Percentiles rank a stretch among this genome's conserved stretches.
These are phyloP conservation scores for Colletotrichum agaves DNA, from an alignment of 2,329 filamentous ascomycete genomes.

Conservation along the genomic window DNA sequence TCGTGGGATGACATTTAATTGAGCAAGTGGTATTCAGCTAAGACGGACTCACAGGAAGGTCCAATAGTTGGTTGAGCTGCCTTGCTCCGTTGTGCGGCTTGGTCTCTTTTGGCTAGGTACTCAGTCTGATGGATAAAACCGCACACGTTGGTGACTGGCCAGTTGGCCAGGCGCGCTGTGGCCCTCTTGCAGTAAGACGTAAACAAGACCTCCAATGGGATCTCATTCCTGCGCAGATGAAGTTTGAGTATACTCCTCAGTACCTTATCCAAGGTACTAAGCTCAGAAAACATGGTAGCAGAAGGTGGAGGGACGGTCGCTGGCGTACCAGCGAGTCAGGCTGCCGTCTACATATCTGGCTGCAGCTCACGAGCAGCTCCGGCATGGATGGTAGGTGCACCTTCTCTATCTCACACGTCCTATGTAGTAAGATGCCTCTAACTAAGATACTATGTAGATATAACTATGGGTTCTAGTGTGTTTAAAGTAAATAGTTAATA, in stretches of 20 bases:
- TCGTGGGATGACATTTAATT: not conserved
- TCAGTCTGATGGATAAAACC: not conserved
- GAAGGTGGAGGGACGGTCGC: too few species aligned
- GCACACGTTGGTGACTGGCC: not conserved
- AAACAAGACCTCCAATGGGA: not conserved
- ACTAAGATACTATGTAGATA: not conserved
- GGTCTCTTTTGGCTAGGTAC: not conserved
- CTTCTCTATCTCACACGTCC: slow-evolving; percentile 9
- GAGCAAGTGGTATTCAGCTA: slow-evolving; percentile 10
- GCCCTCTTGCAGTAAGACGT: not conserved
- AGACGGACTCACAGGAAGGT: slow-evolving; percentile 1
- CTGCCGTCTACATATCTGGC: slow-evolving; percentile 18
- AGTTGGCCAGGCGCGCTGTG: not conserved
- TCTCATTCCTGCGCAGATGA: too few species aligned
- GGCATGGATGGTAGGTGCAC: slow-evolving; percentile 11
- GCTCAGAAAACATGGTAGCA: too few species aligned
- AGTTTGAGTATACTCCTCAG: too few species aligned
- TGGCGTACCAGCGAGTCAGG: slow-evolving; percentile 27
- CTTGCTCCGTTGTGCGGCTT: not conserved
- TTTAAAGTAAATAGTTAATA: too few species aligned
- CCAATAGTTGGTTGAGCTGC: slow-evolving; percentile 7
- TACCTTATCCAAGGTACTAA: too few species aligned
- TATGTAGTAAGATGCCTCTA: slow-evolving; percentile 20
- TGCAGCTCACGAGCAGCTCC: slow-evolving; percentile 23
- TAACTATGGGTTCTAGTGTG: slow-evolving; percentile 1